phyloP scores from a whole-genome alignment of 2,329 filamentous ascomycete genomes.

The Alternaria hordeiaustralica region DNA sequence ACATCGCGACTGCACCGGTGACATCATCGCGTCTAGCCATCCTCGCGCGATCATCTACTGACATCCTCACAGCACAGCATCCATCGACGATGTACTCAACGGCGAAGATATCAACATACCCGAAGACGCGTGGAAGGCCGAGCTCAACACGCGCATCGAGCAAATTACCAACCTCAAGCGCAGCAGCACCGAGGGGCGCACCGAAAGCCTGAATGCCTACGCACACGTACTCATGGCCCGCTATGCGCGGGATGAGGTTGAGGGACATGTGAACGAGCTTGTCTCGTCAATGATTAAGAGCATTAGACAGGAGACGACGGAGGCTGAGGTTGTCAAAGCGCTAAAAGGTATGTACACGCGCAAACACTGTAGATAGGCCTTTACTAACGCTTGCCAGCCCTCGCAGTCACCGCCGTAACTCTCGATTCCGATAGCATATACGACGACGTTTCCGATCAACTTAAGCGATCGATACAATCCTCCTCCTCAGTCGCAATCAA shows the following conservation, averaged over 20 bases:
- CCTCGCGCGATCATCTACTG: constrained; percentile 25
- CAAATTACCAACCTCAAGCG: constrained; percentile 80
- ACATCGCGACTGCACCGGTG: constrained; percentile 18
- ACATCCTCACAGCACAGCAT: constrained; percentile 59
- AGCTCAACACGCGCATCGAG: constrained; percentile 70
- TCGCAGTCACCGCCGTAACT: constrained; percentile 74
- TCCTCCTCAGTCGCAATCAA: constrained; percentile 70
- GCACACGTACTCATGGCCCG: constrained; percentile 71
- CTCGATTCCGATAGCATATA: constrained; percentile 70
- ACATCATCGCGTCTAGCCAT: constrained; percentile 33
- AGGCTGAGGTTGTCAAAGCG: constrained; percentile 72
- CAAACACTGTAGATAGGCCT: neutral
- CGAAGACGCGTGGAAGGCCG: constrained; percentile 64
- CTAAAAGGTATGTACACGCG: constrained; percentile 60
- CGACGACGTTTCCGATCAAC: constrained; percentile 62
- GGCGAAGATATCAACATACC: constrained; percentile 58
- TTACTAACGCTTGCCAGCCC: constrained; percentile 53
- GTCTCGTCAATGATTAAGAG: constrained; percentile 71
- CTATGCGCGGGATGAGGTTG: constrained; percentile 69
- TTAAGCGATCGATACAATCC: constrained; percentile 71
- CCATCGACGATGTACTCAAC: constrained; percentile 69
- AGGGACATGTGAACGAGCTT: constrained; percentile 65
- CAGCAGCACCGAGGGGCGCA: constrained; percentile 74
- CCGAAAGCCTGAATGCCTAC: constrained; percentile 68
- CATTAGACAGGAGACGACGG: constrained; percentile 71